Conservation (phyloP, 2,329 filamentous ascomycete genomes). For the Epicoccum nigrum region DNA sequence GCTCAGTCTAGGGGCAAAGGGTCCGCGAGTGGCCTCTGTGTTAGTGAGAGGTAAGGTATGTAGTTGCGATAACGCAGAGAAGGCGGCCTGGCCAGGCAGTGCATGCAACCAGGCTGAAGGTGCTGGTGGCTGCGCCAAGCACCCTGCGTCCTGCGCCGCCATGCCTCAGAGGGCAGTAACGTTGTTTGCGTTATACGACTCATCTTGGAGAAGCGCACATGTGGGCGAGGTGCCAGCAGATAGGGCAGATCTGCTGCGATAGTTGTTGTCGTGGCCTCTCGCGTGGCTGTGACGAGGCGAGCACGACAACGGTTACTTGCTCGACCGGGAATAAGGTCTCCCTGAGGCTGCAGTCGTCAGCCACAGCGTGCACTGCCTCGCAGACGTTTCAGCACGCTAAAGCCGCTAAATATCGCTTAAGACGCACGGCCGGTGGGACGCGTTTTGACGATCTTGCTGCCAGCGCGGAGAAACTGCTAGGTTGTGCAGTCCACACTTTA, state of each 20-base stretch:
- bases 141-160: background rate
- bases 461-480: too few relatives aligned
- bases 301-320: too few relatives aligned
- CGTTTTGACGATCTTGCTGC: too few relatives aligned
- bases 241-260: background rate
- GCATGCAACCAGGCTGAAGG: conserved; percentile 11
- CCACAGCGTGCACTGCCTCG: too few relatives aligned
- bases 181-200: background rate
- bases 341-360: too few relatives aligned
- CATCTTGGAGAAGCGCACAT: background rate
- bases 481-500: too few relatives aligned
- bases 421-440: too few relatives aligned
- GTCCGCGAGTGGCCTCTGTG: background rate
- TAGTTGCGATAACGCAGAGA: conserved; percentile 1
- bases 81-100: conserved; percentile 8
- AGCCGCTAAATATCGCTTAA: too few relatives aligned
- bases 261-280: conserved; percentile 7
- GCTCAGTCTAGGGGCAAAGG: background rate
- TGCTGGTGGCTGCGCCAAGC: background rate
- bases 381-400: too few relatives aligned
- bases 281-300: conserved; percentile 2
- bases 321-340: too few relatives aligned
- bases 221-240: background rate
- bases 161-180: background rate
- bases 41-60: background rate